Percentiles rank a stretch among this genome's conserved stretches.
phyloP scores from a whole-genome alignment of 23 red algal species.

The Chondrus crispus region DNA sequence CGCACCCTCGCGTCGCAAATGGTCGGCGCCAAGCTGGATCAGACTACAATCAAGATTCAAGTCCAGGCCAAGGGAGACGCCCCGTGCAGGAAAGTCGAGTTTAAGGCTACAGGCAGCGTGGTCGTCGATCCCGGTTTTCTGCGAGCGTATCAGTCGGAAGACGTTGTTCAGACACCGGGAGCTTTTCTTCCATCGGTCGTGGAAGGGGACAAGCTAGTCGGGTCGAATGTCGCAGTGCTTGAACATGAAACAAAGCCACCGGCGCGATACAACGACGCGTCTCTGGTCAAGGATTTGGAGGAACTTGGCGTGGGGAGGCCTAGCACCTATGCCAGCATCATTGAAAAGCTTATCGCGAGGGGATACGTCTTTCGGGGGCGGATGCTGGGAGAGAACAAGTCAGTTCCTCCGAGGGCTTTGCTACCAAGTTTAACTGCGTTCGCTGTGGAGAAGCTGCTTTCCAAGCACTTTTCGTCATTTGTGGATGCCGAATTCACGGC shows the following conservation, averaged over 20 bases:
- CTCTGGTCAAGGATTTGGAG: constrained; percentile 92
- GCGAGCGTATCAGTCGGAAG: constrained; percentile 31
- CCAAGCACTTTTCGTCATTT: constrained; percentile 79
- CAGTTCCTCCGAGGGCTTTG: constrained; percentile 40
- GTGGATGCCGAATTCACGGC: constrained; percentile 90
- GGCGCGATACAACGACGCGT: constrained; percentile 89
- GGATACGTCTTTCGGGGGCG: constrained; percentile 76
- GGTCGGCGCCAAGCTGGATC: constrained; percentile 67
- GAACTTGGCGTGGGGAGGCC: constrained; percentile 90
- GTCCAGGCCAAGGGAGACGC: background rate
- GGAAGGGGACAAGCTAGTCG: background rate
- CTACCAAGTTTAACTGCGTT: constrained; percentile 89
- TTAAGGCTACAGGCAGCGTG: constrained; percentile 67
- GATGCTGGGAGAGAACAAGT: constrained; percentile 25
- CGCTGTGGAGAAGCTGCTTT: constrained; percentile 79
- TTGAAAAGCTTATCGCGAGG: constrained; percentile 88
- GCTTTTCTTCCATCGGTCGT: constrained; percentile 22
- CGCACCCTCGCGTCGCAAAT: constrained; percentile 92
- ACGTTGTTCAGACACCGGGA: background rate
- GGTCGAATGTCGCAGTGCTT: background rate
- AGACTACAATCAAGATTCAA: constrained; percentile 63
- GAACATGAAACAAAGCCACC: constrained; percentile 86
- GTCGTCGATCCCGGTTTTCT: constrained; percentile 75
- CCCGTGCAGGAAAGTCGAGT: background rate
- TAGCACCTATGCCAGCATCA: constrained; percentile 90